Evolutionary conservation across 1,139 yeast genomes (phyloP).

Genomic region (Blastobotrys proliferans): DNA sequence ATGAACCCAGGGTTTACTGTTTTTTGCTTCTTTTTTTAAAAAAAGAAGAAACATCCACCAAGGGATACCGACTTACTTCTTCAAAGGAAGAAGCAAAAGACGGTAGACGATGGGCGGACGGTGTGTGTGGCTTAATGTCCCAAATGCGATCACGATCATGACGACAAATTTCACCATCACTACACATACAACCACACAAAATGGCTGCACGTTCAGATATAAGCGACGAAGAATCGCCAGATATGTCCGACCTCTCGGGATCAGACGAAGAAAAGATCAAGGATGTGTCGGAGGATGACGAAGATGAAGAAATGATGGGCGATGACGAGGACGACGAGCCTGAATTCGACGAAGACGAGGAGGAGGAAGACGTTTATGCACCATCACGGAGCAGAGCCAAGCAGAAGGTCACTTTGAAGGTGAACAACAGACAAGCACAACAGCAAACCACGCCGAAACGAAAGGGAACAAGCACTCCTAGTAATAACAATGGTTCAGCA

Average conservation of each 20-base stretch:
- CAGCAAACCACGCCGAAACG: constrained; percentile 16
- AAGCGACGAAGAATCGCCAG: constrained; percentile 21
- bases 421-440: not conserved
- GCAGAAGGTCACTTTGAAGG: constrained; percentile 9
- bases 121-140: not conserved
- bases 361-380: constrained; percentile 19
- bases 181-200: not conserved
- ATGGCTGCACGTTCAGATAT: not conserved
- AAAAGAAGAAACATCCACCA: no score
- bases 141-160: no score
- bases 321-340: constrained; percentile 18
- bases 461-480: constrained; percentile 6
- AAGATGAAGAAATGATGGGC: constrained; percentile 16
- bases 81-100: no score
- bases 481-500: constrained; percentile 4
- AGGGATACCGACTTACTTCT: no score
- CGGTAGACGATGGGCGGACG: not conserved
- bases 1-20: no score
- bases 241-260: constrained; percentile 22
- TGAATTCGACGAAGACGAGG: constrained; percentile 21
- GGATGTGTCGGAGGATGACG: constrained; percentile 20
- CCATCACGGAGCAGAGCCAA: constrained; percentile 16
- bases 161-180: not conserved
- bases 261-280: constrained; percentile 16
- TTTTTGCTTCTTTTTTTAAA: no score